A percentile compares a stretch with the other conserved stretches of the same genome.
Conservation (phyloP, 2,329 filamentous ascomycete genomes). For the Nothophoma quercina region DNA sequence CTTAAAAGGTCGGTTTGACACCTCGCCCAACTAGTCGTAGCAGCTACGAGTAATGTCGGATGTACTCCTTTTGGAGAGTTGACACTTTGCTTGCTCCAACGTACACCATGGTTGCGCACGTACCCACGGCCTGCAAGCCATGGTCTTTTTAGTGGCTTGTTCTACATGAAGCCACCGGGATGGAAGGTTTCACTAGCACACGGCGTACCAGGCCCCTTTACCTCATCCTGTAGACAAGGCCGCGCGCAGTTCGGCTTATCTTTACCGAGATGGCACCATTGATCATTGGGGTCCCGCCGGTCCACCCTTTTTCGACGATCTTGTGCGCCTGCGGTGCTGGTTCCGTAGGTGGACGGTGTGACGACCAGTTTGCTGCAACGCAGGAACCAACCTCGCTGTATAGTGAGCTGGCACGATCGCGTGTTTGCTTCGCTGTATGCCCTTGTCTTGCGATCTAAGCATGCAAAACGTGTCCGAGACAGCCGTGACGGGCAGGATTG, state of each 20-base stretch:
- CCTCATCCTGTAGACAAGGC: slow-evolving; percentile 13
- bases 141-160: slow-evolving; percentile 16
- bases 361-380: slow-evolving; percentile 9
- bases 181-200: slow-evolving; percentile 19
- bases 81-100: slow-evolving; percentile 15
- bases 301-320: slow-evolving; percentile 12
- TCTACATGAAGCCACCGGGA: slow-evolving; percentile 14
- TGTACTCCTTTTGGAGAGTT: slow-evolving; percentile 15
- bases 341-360: slow-evolving; percentile 1
- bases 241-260: slow-evolving; percentile 6
- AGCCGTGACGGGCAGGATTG: slow-evolving; percentile 5
- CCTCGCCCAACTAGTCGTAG: slow-evolving; percentile 18
- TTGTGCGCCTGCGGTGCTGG: slow-evolving; percentile 7
- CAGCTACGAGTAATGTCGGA: slow-evolving; percentile 17
- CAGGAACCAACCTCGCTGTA: neutral
- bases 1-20: slow-evolving; percentile 18
- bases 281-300: neutral
- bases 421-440: neutral
- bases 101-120: slow-evolving; percentile 13
- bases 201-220: slow-evolving; percentile 14
- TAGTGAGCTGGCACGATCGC: slow-evolving; percentile 1
- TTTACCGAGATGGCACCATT: slow-evolving; percentile 10
- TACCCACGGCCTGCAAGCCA: slow-evolving; percentile 12
- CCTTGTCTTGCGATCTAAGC: neutral
- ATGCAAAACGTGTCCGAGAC: slow-evolving; percentile 15